Evolutionary conservation across 352 stramenopile species (phyloP), one percentile per base, ranked within the genome.

Genomic region (Globisporangium canariense): DNA sequence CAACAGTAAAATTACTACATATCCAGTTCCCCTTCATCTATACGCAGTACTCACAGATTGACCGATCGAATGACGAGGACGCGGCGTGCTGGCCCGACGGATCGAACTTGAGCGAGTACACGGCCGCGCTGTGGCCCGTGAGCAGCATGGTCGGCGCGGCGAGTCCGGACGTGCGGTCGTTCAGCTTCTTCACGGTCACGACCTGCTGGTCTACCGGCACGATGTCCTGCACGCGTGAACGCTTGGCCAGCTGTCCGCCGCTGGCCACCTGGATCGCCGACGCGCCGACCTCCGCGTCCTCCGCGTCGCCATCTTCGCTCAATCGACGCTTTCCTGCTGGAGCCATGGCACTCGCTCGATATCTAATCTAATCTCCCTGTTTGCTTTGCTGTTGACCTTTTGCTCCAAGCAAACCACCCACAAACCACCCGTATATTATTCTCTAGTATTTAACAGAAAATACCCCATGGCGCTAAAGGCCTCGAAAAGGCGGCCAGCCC

Each of bases 91-190:
- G 75, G 0, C 86, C 86, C n/a, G 66, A 82, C 4, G 83, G 74
- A 67, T 87, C 88, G 62, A 94, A 93, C 65, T 91, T 89, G 62
- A 94, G 72, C 56, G 86, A 93, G 67, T 91, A 84, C 34, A 93
- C 79, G 2, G 82, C 75, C 7, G 86, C 86, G 64, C 77, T 79
- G 63, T 94, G 86, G 30, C 86, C 86, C 34, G 82, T 79, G 56
- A 94, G 82, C 51, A 91, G 77, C 86, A 94, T 90, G 1, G 86
- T 94, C 25, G 86, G 83, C 34, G 83, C 79, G 43, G 74, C 38
- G 8, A 94, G 77, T 3, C 64, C 78, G 28, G 86, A 94, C 50
- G 83, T 90, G 41, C 86, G 82, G 47, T 83, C 81, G 38, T 67
- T 74, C 56, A 87, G 63, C 16, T 63, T 69, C 70, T 78, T 86